phyloP scores from a whole-genome alignment of 2,329 filamentous ascomycete species.

The Byssothecium circinans region DNA sequence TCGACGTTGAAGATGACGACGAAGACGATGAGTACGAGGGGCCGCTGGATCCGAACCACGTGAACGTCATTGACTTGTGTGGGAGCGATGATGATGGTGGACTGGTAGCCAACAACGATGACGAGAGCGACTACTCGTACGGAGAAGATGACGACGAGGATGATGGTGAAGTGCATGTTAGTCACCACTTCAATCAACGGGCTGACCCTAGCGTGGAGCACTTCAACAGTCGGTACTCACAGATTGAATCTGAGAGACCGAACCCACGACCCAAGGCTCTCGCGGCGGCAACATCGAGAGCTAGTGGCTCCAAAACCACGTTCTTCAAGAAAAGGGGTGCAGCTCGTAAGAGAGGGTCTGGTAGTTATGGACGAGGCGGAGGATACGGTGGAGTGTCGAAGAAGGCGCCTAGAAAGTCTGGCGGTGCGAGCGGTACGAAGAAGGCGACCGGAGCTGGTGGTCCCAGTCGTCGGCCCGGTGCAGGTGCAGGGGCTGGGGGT shows the following conservation, averaged over 20 bases:
- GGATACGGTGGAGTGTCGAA: constrained; percentile 17
- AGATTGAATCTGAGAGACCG: constrained; percentile 16
- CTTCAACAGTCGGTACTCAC: constrained; percentile 31
- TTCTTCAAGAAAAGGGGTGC: constrained; percentile 20
- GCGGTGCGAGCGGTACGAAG: constrained; percentile 3
- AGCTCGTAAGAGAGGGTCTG: constrained; percentile 21
- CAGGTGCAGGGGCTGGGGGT: constrained; percentile 9
- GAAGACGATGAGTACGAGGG: constrained; percentile 42
- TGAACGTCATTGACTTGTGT: constrained; percentile 51
- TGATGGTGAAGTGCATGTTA: constrained; percentile 21
- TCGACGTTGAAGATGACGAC: constrained; percentile 42
- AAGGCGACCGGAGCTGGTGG: constrained; percentile 13
- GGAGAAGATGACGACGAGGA: constrained; percentile 27
- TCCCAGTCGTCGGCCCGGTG: constrained; percentile 12
- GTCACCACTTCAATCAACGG: constrained; percentile 33
- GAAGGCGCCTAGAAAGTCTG: constrained; percentile 14
- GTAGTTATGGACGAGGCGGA: constrained; percentile 14
- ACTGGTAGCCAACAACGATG: constrained; percentile 12
- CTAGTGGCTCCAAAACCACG: constrained; percentile 18
- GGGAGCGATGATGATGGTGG: constrained; percentile 29
- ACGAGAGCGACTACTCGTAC: constrained; percentile 24
- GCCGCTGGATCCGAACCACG: constrained; percentile 53
- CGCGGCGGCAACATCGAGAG: constrained; percentile 13
- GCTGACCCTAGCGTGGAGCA: constrained; percentile 31
- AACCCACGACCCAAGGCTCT: constrained; percentile 12